Evolutionary conservation across 2,329 filamentous ascomycete genomes (phyloP).

Genomic region (Nemania diffusa): DNA sequence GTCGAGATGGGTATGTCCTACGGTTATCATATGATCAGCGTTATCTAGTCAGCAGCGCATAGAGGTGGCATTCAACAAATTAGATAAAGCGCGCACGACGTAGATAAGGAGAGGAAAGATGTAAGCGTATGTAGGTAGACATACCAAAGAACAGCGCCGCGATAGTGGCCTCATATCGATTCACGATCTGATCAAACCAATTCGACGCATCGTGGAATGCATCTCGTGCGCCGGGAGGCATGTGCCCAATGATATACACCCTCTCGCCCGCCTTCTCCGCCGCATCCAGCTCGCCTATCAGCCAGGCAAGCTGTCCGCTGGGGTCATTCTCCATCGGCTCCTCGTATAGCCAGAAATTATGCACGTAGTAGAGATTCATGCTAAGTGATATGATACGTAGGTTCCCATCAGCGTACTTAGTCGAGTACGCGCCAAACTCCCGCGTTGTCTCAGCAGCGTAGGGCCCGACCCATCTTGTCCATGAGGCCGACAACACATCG

Average conservation of each 20-base stretch:
- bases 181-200: constrained; percentile 64
- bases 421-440: constrained; percentile 62
- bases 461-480: constrained; percentile 60
- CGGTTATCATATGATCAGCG: constrained; percentile 3
- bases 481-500: constrained; percentile 57
- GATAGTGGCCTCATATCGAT: constrained; percentile 64
- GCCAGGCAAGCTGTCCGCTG: constrained; percentile 63
- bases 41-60: background rate
- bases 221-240: constrained; percentile 62
- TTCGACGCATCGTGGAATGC: constrained; percentile 63
- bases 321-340: constrained; percentile 62
- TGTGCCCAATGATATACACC: constrained; percentile 68
- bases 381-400: constrained; percentile 69
- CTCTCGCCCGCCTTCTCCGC: constrained; percentile 63
- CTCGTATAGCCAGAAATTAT: constrained; percentile 67
- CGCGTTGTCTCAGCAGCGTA: constrained; percentile 50
- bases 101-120: too few species aligned
- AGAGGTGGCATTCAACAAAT: too few species aligned
- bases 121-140: constrained; percentile 3
- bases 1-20: constrained; percentile 65
- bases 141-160: constrained; percentile 64
- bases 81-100: background rate
- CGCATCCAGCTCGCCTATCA: constrained; percentile 62
- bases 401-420: constrained; percentile 56
- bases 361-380: constrained; percentile 68